These are phyloP conservation scores for Epichloe gansuensis DNA, from an alignment of 2,329 filamentous ascomycete genomes.

Conservation along the genomic window DNA sequence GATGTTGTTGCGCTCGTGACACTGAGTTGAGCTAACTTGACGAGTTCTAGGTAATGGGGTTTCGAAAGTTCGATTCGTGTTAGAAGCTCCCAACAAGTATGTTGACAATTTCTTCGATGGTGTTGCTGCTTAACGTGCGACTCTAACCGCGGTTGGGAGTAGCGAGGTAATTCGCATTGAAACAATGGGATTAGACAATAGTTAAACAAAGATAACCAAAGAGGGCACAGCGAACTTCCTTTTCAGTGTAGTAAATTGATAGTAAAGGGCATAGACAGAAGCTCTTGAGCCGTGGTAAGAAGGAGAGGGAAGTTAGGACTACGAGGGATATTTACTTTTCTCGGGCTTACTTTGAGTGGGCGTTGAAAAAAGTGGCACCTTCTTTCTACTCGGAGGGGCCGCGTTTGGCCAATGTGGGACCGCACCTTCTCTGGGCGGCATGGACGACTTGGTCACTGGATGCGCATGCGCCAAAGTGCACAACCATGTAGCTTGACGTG, in stretches of 20 bases:
- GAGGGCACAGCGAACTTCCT: not conserved
- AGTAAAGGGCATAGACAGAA: not conserved
- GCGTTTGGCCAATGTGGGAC: not conserved
- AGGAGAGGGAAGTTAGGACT: conserved; percentile 4
- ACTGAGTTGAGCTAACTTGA: conserved; percentile 89
- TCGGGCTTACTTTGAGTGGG: not conserved
- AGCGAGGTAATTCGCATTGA: not conserved
- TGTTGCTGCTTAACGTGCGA: not conserved
- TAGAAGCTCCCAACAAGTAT: not conserved
- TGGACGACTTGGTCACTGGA: not conserved
- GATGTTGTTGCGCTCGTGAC: conserved; percentile 58
- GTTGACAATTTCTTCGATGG: not conserved
- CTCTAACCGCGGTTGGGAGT: not conserved
- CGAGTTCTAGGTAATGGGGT: conserved; percentile 34
- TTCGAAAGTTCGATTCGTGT: not conserved
- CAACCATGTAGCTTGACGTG: conserved; percentile 3
- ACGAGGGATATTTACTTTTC: conserved; percentile 1
- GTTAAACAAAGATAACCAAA: not conserved
- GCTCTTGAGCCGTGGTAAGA: not conserved
- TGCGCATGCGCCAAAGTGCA: not conserved
- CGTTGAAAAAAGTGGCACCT: not conserved
- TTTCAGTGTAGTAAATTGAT: not conserved
- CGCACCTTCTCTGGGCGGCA: not conserved
- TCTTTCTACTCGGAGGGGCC: not conserved
- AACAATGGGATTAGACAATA: not conserved